phyloP scores from a whole-genome alignment of 2,329 filamentous ascomycete genomes.

The Anisogramma anomala region DNA sequence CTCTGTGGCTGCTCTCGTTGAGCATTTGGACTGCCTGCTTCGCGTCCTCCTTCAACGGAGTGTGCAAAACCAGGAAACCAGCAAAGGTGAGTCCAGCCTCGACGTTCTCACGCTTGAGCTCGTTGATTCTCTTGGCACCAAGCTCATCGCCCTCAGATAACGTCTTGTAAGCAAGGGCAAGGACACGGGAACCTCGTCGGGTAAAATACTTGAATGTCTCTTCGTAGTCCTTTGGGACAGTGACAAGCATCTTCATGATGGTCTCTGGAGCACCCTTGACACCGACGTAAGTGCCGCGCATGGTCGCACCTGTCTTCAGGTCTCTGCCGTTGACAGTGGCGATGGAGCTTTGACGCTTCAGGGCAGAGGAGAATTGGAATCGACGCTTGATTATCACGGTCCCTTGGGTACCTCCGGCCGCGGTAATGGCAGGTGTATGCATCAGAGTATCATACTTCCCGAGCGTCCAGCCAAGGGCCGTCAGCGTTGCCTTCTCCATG shows the following conservation, averaged over 20 bases:
- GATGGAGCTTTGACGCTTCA: slow-evolving; percentile 93
- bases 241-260: slow-evolving; percentile 82
- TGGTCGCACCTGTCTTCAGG: slow-evolving; percentile 59
- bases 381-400: slow-evolving; percentile 89
- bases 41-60: slow-evolving; percentile 91
- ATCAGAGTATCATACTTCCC: slow-evolving; percentile 77
- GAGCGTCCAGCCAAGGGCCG: slow-evolving; percentile 84
- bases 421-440: slow-evolving; percentile 44
- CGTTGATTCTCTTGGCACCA: slow-evolving; percentile 75
- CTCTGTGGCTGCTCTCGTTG: slow-evolving; percentile 96
- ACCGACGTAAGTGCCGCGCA: slow-evolving; percentile 78
- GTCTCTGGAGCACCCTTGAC: slow-evolving; percentile 98
- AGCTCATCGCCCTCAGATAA: slow-evolving; percentile 72
- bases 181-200: slow-evolving; percentile 83
- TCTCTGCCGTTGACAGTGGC: slow-evolving; percentile 69
- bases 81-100: slow-evolving; percentile 79
- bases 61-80: slow-evolving; percentile 90
- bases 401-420: slow-evolving; percentile 46
- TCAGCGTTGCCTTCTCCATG: slow-evolving; percentile 94
- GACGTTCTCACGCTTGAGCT: slow-evolving; percentile 84
- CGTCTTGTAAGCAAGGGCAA: slow-evolving; percentile 90
- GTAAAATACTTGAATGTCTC: slow-evolving; percentile 99
- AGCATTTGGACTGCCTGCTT: slow-evolving; percentile 91
- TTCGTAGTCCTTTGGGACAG: slow-evolving; percentile 78
- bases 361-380: slow-evolving; percentile 94